A percentile compares a stretch with the other conserved stretches of the same genome.
These are phyloP conservation scores for Mentha longifolia DNA, from an alignment of 257 asterid genomes.

Conservation along the genomic window DNA sequence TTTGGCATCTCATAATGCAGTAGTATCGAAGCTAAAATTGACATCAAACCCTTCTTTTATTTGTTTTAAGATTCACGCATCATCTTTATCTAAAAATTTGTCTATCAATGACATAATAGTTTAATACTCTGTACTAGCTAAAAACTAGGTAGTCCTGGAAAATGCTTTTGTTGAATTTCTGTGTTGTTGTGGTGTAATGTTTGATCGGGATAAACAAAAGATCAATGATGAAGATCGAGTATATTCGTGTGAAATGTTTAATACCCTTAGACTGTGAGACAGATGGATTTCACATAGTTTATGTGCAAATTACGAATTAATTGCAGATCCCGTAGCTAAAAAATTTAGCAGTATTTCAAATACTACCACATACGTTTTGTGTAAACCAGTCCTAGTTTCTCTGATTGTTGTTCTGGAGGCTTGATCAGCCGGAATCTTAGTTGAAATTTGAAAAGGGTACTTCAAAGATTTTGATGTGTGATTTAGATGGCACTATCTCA, in stretches of 20 bases:
- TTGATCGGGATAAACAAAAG: neutral
- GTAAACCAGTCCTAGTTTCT: neutral
- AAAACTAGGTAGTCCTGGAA: neutral
- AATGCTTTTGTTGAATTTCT: neutral
- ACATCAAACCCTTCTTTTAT: neutral
- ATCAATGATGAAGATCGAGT: neutral
- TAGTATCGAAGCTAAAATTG: neutral
- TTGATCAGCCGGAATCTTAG: neutral
- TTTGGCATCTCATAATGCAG: conserved; percentile 5
- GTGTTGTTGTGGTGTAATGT: neutral
- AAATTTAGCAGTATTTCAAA: neutral
- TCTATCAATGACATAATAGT: no score
- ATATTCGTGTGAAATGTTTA: conserved; percentile 3
- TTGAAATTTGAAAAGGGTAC: conserved; percentile 18
- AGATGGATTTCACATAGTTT: neutral
- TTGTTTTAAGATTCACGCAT: conserved; percentile 7
- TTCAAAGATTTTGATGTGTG: neutral
- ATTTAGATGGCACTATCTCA: neutral
- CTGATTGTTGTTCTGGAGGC: conserved; percentile 5
- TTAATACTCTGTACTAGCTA: neutral
- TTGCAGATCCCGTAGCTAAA: neutral
- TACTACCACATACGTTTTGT: neutral
- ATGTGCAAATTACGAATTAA: neutral
- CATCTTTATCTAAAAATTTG: neutral
- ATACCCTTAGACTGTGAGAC: neutral